Evolutionary conservation across 352 stramenopile genomes (phyloP), one percentile per base, ranked within the genome.

Genomic region (Phytophthora pluvialis): DNA sequence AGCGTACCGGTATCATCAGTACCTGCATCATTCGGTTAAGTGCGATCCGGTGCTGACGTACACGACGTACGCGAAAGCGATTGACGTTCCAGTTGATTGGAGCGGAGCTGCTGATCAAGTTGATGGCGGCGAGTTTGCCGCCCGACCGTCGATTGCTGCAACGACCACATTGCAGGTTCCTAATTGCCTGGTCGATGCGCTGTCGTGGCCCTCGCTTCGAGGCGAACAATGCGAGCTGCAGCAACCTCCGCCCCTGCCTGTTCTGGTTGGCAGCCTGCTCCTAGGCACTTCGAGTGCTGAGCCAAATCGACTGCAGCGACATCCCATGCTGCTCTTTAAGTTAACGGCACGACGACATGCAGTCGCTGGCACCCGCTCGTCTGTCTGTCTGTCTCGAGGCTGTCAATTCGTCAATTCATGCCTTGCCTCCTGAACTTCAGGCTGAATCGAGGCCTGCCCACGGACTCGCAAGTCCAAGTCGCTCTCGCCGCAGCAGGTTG

Each of bases 161-260:
- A 21, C 12, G 21, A 48, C 31, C 42, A n/a, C 18, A 9, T 47
- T 47, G 31, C 13, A 10, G 8, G 12, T 31, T 32, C 16, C n/a
- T 31, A 26, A 33, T 12, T 38, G 38, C 48, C 32, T 25, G 45
- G 36, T 21, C 16, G 39, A 43, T 46, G 43, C 39, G 25, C n/a
- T 40, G 61, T 40, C 39, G 45, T 69, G 44, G 61, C 53, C 64
- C 64, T 59, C 21, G 61, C 61, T 64, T 28, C 18, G 40, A 47
- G 28, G 29, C 13, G 15, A 36, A 53, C 35, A 53, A 47, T 47
- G 40, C 16, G 53, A 53, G 53, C 31, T 53, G 52, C 29, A 35
- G 18, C 42, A 54, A 47, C 33, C 50, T 39, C 11, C 38, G 58
- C 54, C 45, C 45, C 3, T 39, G 44, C 38, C 6, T 43, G 32